phyloP scores from a whole-genome alignment of 768 basidiomycete species.

The Tulasnella sp. region DNA sequence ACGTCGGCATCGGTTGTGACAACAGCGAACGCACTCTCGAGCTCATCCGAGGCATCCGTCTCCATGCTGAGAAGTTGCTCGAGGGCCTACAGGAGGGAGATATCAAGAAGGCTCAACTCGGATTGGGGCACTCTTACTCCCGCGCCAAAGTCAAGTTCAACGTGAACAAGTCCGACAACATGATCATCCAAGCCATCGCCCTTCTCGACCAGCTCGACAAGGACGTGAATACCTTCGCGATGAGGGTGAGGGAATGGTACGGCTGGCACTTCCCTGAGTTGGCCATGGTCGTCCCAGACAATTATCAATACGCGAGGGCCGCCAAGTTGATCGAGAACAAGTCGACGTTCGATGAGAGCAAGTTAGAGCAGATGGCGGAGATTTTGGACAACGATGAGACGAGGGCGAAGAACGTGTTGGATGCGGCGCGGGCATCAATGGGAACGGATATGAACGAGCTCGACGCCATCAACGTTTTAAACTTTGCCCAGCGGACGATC shows the following conservation, averaged over 20 bases:
- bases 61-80: constrained; percentile 82
- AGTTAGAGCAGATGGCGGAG: constrained; percentile 63
- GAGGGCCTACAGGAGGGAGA: constrained; percentile 82
- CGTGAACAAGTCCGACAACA: constrained; percentile 92
- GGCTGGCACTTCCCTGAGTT: constrained; percentile 99
- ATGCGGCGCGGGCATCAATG: constrained; percentile 91
- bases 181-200: constrained; percentile 99
- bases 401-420: constrained; percentile 85
- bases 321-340: constrained; percentile 86
- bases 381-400: constrained; percentile 77
- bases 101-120: constrained; percentile 86
- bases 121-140: constrained; percentile 94
- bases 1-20: constrained; percentile 63
- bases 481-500: constrained; percentile 82
- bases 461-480: constrained; percentile 90
- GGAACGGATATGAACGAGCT: constrained; percentile 82
- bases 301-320: constrained; percentile 81
- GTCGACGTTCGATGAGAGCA: constrained; percentile 64
- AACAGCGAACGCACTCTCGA: constrained; percentile 71
- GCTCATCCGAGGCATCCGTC: constrained; percentile 83
- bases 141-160: constrained; percentile 97
- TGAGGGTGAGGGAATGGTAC: constrained; percentile 98
- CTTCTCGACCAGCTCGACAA: constrained; percentile 98
- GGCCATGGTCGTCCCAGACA: constrained; percentile 84
- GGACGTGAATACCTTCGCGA: constrained; percentile 96